These are phyloP conservation scores for Termitomyces sp. DNA, from an alignment of 768 basidiomycete genomes.

Conservation along the genomic window DNA sequence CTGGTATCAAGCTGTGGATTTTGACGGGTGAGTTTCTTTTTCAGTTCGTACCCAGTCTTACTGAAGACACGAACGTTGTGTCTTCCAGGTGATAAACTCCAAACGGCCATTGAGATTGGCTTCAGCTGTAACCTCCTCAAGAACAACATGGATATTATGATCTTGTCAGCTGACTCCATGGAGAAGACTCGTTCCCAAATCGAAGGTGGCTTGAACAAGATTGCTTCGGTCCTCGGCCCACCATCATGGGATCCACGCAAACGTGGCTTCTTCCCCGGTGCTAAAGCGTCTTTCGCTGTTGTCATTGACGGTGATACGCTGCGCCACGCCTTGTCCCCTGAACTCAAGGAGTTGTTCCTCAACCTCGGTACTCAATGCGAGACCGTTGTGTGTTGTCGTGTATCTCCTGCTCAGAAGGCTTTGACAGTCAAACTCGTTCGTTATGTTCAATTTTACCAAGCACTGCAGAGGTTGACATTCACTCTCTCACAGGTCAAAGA, in stretches of 20 bases:
- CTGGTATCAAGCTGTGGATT: constrained; percentile 98
- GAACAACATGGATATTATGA: constrained; percentile 96
- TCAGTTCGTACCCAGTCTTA: constrained; percentile 14
- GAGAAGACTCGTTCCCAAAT: constrained; percentile 82
- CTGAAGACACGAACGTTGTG: neutral
- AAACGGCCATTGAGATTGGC: constrained; percentile 98
- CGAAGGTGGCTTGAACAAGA: constrained; percentile 92
- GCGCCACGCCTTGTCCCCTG: constrained; percentile 71
- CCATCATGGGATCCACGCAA: constrained; percentile 58
- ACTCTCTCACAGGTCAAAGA: constrained; percentile 75
- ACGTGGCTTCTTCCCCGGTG: constrained; percentile 66
- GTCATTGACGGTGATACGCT: constrained; percentile 97
- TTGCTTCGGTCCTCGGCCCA: constrained; percentile 81
- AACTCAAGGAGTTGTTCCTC: constrained; percentile 84
- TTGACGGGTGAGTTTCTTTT: constrained; percentile 62
- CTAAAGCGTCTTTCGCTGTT: constrained; percentile 80
- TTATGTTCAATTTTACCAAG: constrained; percentile 4
- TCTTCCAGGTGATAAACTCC: constrained; percentile 83
- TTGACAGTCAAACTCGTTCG: constrained; percentile 87
- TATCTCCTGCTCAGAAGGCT: constrained; percentile 98
- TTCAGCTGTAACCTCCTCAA: constrained; percentile 96
- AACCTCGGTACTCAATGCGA: constrained; percentile 95
- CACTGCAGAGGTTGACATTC: neutral
- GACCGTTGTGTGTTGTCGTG: constrained; percentile 97
- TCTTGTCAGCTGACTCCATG: constrained; percentile 79